A percentile compares a stretch with the other conserved stretches of the same genome.
phyloP scores from a whole-genome alignment of 495 filamentous ascomycete genomes.

The Penicillium steckii region DNA sequence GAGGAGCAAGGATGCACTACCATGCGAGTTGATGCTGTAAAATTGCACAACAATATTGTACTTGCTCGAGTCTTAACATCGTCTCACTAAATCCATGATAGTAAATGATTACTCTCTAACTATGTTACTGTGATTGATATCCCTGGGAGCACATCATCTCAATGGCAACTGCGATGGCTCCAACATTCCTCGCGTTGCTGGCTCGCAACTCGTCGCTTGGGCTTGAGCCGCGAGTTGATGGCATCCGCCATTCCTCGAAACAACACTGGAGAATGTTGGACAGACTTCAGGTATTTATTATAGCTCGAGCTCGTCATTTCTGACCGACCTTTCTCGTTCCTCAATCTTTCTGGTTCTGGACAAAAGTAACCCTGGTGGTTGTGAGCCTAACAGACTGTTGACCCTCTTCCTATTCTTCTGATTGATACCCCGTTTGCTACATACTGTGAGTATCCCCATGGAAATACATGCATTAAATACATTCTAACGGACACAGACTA shows the following conservation, averaged over 20 bases:
- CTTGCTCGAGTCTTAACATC: too few species aligned
- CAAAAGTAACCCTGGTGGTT: conserved; percentile 21
- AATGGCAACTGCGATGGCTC: conserved; percentile 7
- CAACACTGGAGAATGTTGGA: conserved; percentile 17
- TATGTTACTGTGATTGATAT: too few species aligned
- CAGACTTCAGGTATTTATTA: conserved; percentile 16
- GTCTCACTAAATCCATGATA: too few species aligned
- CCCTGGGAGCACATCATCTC: too few species aligned
- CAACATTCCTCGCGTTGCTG: conserved; percentile 30
- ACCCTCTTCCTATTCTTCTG: not conserved
- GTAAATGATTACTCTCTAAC: too few species aligned
- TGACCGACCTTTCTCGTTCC: not conserved
- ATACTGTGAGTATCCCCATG: not conserved
- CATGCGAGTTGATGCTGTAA: too few species aligned
- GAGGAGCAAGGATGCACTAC: too few species aligned
- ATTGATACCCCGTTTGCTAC: conserved; percentile 5
- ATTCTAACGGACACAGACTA: conserved; percentile 7
- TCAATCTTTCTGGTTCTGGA: conserved; percentile 10
- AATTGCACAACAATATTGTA: too few species aligned
- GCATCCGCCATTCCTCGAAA: conserved; percentile 24
- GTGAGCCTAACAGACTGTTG: conserved; percentile 9
- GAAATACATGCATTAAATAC: not conserved
- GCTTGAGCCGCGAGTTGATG: conserved; percentile 8
- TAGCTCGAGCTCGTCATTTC: conserved; percentile 7
- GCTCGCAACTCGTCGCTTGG: not conserved